A percentile compares a stretch with the other conserved stretches of the same genome.
Conservation (phyloP, 192 early-diverging fungal genomes). For the Mycoemilia scoparia region DNA sequence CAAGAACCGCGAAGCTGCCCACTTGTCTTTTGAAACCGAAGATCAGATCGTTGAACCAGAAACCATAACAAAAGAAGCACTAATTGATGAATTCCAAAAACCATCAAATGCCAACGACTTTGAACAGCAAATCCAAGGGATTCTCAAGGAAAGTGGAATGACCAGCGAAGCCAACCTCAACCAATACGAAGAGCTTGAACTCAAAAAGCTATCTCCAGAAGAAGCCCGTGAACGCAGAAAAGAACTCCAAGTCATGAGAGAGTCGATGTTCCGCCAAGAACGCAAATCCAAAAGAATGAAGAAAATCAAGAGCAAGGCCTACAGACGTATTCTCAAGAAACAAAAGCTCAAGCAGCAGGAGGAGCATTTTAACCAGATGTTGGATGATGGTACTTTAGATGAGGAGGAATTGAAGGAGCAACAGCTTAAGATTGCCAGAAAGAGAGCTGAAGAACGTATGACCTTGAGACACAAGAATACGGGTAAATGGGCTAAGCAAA, state of each 20-base stretch:
- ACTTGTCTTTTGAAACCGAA: slow-evolving; percentile 64
- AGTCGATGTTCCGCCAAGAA: slow-evolving; percentile 85
- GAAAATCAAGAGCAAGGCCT: slow-evolving; percentile 97
- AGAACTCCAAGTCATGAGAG: slow-evolving; percentile 79
- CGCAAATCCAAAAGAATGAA: slow-evolving; percentile 75
- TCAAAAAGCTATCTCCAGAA: slow-evolving; percentile 65
- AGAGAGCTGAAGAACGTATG: slow-evolving; percentile 80
- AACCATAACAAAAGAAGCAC: slow-evolving; percentile 1
- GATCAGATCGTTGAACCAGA: slow-evolving; percentile 7
- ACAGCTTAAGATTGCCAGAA: slow-evolving; percentile 16
- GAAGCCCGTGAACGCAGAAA: slow-evolving; percentile 56
- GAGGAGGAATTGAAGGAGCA: slow-evolving; percentile 43
- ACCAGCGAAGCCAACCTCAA: slow-evolving; percentile 54
- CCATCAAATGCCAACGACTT: slow-evolving; percentile 35
- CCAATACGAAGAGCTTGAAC: slow-evolving; percentile 68
- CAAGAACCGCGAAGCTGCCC: slow-evolving; percentile 67
- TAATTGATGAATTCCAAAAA: slow-evolving; percentile 7
- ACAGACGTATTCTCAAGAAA: slow-evolving; percentile 72
- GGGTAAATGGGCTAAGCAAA: slow-evolving; percentile 87
- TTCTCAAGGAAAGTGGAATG: slow-evolving; percentile 54
- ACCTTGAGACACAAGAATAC: slow-evolving; percentile 85
- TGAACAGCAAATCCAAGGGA: slow-evolving; percentile 57
- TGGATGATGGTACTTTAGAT: slow-evolving; percentile 51
- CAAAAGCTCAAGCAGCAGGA: slow-evolving; percentile 44
- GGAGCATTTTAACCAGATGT: slow-evolving; percentile 33